These are phyloP conservation scores for Malassezia nana DNA, from an alignment of 1,284 basidiomycete genomes.

Conservation along the genomic window DNA sequence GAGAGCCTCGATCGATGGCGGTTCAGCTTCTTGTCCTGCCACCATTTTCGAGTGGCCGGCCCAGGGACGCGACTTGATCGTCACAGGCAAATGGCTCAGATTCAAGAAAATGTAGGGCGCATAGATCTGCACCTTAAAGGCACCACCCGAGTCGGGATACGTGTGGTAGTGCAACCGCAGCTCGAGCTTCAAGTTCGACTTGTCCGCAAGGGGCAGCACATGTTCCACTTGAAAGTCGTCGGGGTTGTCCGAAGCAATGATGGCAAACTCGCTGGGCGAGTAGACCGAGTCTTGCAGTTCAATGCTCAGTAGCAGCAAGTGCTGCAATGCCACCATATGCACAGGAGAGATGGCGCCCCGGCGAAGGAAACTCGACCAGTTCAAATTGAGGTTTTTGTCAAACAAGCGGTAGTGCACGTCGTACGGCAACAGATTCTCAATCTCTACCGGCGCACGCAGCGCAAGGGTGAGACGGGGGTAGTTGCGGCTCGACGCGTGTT, in stretches of 20 bases:
- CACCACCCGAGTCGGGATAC: slow-evolving; percentile 86
- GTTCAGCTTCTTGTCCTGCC: slow-evolving; percentile 61
- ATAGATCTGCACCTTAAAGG: slow-evolving; percentile 94
- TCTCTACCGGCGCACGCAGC: slow-evolving; percentile 85
- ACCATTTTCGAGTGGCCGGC: slow-evolving; percentile 65
- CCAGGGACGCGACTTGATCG: slow-evolving; percentile 64
- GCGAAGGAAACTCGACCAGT: slow-evolving; percentile 72
- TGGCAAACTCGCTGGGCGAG: slow-evolving; percentile 93
- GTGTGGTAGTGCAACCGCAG: slow-evolving; percentile 68
- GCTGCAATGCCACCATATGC: slow-evolving; percentile 88
- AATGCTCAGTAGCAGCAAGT: slow-evolving; percentile 83
- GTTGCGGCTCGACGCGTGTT: slow-evolving; percentile 54
- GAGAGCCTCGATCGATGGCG: slow-evolving; percentile 45
- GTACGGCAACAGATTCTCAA: slow-evolving; percentile 92
- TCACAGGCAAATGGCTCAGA: slow-evolving; percentile 80
- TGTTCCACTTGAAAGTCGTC: slow-evolving; percentile 80
- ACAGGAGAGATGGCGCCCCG: slow-evolving; percentile 92
- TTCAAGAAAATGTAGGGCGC: slow-evolving; percentile 86
- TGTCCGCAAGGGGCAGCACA: slow-evolving; percentile 64
- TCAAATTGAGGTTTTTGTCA: slow-evolving; percentile 84
- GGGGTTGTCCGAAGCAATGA: slow-evolving; percentile 86
- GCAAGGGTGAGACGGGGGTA: slow-evolving; percentile 76
- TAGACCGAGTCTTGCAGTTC: slow-evolving; percentile 71
- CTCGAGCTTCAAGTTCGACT: slow-evolving; percentile 66
- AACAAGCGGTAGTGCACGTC: slow-evolving; percentile 89